phyloP scores from a whole-genome alignment of 2,329 filamentous ascomycete genomes.

The Arthroderma sp. region DNA sequence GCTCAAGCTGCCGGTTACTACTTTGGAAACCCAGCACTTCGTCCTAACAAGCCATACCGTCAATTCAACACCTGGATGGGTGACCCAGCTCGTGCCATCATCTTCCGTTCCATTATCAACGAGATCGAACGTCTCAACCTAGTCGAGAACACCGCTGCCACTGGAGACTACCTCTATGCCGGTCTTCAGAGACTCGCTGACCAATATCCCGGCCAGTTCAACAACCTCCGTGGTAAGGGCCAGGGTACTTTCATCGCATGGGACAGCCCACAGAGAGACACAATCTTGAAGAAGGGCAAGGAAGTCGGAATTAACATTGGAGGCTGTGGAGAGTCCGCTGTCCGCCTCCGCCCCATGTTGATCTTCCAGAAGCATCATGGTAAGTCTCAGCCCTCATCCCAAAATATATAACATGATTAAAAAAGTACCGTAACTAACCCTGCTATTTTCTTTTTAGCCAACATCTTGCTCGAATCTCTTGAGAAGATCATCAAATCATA shows the following conservation, averaged over 20 bases:
- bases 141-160: slow-evolving; percentile 63
- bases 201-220: slow-evolving; percentile 63
- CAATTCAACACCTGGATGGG: slow-evolving; percentile 99
- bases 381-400: slow-evolving; percentile 16
- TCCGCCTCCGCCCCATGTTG: slow-evolving; percentile 77
- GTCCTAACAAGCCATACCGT: slow-evolving; percentile 85
- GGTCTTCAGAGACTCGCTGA: slow-evolving; percentile 54
- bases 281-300: slow-evolving; percentile 69
- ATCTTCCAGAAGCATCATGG: slow-evolving; percentile 84
- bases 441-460: slow-evolving; percentile 32
- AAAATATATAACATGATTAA: neutral
- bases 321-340: slow-evolving; percentile 60
- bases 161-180: slow-evolving; percentile 65
- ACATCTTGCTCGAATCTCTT: slow-evolving; percentile 64
- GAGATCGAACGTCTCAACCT: slow-evolving; percentile 66
- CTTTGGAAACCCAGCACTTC: slow-evolving; percentile 64
- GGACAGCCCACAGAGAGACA: slow-evolving; percentile 67
- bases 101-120: slow-evolving; percentile 75
- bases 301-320: slow-evolving; percentile 73
- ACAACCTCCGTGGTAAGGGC: slow-evolving; percentile 74
- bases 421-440: slow-evolving; percentile 10
- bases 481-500: slow-evolving; percentile 56
- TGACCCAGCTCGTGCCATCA: slow-evolving; percentile 68
- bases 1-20: slow-evolving; percentile 90
- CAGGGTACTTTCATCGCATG: slow-evolving; percentile 89